Base-by-base conservation (phyloP, 2,329 filamentous ascomycete species). In the Colletotrichum gloeosporioides region DNA sequence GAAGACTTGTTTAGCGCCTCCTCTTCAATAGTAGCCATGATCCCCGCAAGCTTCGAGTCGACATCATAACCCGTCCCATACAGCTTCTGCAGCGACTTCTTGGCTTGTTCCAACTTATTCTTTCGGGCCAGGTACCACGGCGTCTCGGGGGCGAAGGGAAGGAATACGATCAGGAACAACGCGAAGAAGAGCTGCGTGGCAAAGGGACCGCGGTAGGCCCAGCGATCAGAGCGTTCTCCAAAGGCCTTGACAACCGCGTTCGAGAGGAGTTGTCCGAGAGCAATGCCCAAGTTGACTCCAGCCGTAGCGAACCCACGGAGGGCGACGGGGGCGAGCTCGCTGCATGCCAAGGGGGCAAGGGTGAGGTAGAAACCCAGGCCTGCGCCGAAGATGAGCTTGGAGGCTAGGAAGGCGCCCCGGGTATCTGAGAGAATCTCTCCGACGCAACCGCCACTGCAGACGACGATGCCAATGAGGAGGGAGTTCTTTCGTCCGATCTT, bases 211-310 rank as follows among this genome's bases (percentile, higher is more conserved):
- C 84, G 86, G 78, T 89, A 90, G 0, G 88, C 87, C 88, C 88
- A 90, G 75, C 89, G 83, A 65, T 84, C 84, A 6, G 81, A 75
- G 7, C 87, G 79, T 18, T 81, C 81, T 55, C 84, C 81, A 1
- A 87, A 86, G 4, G 85, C 86, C 4, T 86, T 85, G 3, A 87
- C 88, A 32, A 88, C 85, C 4, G 85, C 86, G 71, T 88, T 88
- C 6, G 84, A 90, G 2, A 93, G 84, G 4, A 93, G 85, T 79
- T 92, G 91, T 1, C 91, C 91, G 13, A 91, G 90, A 49, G 92
- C 90, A 81, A 92, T 93, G 79, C 90, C 92, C 59, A 93, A 83
- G 79, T 92, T 93, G 71, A 92, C 89, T 70, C 89, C 93, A 27
- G 89, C 89, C 1, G 91, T 92, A 18, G 92, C 83, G 59, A 90